Percentiles rank a stretch among this genome's conserved stretches.
Conservation (phyloP, 179 eudicot genomes). For the Spergularia azorica region DNA sequence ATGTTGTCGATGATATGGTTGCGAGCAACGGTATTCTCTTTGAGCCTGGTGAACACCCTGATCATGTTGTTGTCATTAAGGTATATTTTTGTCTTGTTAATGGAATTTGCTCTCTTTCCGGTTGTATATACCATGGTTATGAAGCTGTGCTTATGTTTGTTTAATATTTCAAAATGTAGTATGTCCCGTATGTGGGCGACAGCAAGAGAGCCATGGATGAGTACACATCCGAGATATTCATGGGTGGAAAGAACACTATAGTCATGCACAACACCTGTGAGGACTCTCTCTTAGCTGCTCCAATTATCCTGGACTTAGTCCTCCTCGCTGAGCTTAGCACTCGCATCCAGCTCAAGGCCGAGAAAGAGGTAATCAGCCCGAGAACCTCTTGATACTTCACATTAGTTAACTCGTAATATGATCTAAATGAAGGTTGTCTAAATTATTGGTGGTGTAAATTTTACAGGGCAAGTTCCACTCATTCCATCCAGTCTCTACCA, state of each 20-base stretch:
- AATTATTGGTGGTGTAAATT: not conserved
- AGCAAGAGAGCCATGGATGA: constrained; percentile 99
- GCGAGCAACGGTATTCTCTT: constrained; percentile 89
- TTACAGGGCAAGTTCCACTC: constrained; percentile 92
- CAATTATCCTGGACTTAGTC: constrained; percentile 90
- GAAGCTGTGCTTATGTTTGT: not conserved
- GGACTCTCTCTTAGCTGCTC: constrained; percentile 93
- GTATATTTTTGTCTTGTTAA: constrained; percentile 29
- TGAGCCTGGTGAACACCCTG: constrained; percentile 99
- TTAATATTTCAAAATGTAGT: constrained; percentile 39
- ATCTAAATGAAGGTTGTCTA: not conserved
- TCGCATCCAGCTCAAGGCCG: constrained; percentile 89
- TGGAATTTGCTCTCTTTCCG: not conserved
- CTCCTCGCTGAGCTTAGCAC: constrained; percentile 90
- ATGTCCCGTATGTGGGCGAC: constrained; percentile 95
- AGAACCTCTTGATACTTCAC: too few relatives aligned
- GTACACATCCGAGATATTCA: constrained; percentile 94
- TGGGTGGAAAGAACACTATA: constrained; percentile 92
- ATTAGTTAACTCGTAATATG: not conserved
- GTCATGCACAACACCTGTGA: constrained; percentile 97
- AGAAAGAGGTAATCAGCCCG: constrained; percentile 52
- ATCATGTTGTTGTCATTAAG: constrained; percentile 97
- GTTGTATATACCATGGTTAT: not conserved
- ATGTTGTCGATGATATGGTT: constrained; percentile 98
- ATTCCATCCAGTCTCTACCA: constrained; percentile 92